These are phyloP conservation scores for Neoboletus subvelutipes DNA, from an alignment of 768 basidiomycete species.

Conservation along the genomic window DNA sequence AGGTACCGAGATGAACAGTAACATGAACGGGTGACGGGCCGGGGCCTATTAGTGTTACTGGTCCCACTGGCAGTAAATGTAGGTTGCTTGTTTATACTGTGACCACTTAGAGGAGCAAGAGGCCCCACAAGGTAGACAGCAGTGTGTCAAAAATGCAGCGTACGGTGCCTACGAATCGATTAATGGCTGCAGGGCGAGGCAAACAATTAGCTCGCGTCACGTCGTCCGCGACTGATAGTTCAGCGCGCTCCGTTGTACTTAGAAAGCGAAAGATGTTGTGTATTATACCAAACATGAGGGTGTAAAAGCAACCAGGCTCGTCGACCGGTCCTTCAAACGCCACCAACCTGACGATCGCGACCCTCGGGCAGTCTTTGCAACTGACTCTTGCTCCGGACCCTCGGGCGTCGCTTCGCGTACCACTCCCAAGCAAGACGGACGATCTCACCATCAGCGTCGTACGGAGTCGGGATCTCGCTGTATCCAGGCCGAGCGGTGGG, in stretches of 20 bases:
- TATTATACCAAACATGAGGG: constrained; percentile 1
- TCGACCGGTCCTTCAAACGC: constrained; percentile 6
- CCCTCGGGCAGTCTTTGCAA: constrained; percentile 66
- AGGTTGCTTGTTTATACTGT: too few species aligned
- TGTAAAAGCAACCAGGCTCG: neutral
- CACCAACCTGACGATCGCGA: constrained; percentile 39
- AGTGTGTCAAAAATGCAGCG: too few species aligned
- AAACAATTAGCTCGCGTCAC: neutral
- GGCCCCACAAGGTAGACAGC: too few species aligned
- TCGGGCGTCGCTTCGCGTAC: constrained; percentile 72
- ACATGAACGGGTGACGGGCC: too few species aligned
- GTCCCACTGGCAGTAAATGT: too few species aligned
- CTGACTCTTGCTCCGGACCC: constrained; percentile 64
- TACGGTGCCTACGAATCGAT: neutral
- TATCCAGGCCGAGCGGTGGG: constrained; percentile 96
- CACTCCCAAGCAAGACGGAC: constrained; percentile 95
- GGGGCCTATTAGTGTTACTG: too few species aligned
- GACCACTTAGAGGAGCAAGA: too few species aligned
- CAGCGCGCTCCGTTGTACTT: neutral
- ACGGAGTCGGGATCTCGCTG: constrained; percentile 94
- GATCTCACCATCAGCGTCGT: constrained; percentile 92
- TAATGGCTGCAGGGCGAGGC: neutral
- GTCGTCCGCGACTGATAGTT: neutral
- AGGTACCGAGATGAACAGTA: too few species aligned
- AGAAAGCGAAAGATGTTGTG: neutral